Conservation (phyloP, 2,329 filamentous ascomycete species). For the Clonostachys chloroleuca region DNA sequence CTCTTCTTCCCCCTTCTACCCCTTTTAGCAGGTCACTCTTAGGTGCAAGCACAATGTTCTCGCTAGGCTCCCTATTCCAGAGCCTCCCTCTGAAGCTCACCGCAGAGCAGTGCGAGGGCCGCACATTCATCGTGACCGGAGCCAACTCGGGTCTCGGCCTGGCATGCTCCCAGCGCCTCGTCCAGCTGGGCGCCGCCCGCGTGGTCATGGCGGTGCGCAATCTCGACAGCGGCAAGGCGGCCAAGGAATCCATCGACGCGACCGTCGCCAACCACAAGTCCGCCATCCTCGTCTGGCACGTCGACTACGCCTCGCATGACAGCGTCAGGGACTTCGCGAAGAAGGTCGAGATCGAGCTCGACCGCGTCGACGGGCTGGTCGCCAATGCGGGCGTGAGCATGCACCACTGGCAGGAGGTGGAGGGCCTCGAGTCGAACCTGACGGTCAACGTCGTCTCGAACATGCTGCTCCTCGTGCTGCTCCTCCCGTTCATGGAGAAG, state of each 20-base stretch:
- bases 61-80: no score
- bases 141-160: conserved; percentile 34
- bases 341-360: conserved; percentile 16
- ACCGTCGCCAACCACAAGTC: conserved; percentile 15
- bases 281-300: conserved; percentile 30
- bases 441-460: conserved; percentile 38
- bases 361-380: conserved; percentile 35
- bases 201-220: conserved; percentile 37
- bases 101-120: conserved; percentile 20
- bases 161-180: conserved; percentile 34
- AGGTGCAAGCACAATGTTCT: no score
- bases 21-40: no score
- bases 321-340: conserved; percentile 27
- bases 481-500: conserved; percentile 1
- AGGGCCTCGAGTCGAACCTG: conserved; percentile 35
- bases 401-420: conserved; percentile 12
- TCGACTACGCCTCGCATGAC: conserved; percentile 35
- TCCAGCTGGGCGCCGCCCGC: conserved; percentile 26
- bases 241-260: conserved; percentile 14
- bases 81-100: conserved; percentile 3
- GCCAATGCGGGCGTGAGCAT: conserved; percentile 27
- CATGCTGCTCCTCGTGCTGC: not conserved
- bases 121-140: conserved; percentile 35
- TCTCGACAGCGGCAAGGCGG: conserved; percentile 4
- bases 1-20: no score